Conservation (phyloP, 2,329 filamentous ascomycete genomes). For the Helotiales sp. region DNA sequence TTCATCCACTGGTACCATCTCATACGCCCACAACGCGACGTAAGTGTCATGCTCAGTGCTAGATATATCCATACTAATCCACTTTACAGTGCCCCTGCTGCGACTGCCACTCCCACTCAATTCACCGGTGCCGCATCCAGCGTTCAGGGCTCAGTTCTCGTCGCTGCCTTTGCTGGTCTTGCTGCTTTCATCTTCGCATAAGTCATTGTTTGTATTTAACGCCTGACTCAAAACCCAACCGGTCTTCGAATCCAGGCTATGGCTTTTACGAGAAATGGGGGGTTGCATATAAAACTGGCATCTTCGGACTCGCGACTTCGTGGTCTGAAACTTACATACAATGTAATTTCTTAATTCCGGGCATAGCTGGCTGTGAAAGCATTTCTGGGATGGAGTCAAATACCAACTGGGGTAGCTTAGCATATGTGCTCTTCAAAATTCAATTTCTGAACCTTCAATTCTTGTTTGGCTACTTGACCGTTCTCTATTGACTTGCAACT, state of each 20-base stretch:
- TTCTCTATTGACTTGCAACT: not conserved
- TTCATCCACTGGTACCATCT: slow-evolving; percentile 17
- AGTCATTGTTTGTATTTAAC: slow-evolving; percentile 27
- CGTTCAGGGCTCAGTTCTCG: slow-evolving; percentile 31
- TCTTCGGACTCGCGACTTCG: slow-evolving; percentile 17
- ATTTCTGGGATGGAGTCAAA: slow-evolving; percentile 19
- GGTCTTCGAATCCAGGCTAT: slow-evolving; percentile 26
- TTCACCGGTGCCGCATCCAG: slow-evolving; percentile 30
- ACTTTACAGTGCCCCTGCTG: slow-evolving; percentile 1
- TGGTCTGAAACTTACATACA: slow-evolving; percentile 13
- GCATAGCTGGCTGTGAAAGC: slow-evolving; percentile 13
- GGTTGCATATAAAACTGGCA: slow-evolving; percentile 8
- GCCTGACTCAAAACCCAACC: slow-evolving; percentile 26
- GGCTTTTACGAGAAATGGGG: slow-evolving; percentile 32
- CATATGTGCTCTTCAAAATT: slow-evolving; percentile 19
- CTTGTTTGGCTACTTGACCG: not conserved
- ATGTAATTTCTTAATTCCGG: slow-evolving; percentile 26
- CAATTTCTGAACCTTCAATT: slow-evolving; percentile 23
- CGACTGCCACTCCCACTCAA: slow-evolving; percentile 16
- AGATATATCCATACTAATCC: not conserved
- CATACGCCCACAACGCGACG: slow-evolving; percentile 9
- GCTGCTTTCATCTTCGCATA: slow-evolving; percentile 33
- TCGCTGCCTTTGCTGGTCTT: slow-evolving; percentile 20
- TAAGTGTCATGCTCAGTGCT: not conserved
- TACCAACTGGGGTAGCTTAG: slow-evolving; percentile 19